Conservation (phyloP, 805 yeast genomes). For the Starmerella potacharoeniae region DNA sequence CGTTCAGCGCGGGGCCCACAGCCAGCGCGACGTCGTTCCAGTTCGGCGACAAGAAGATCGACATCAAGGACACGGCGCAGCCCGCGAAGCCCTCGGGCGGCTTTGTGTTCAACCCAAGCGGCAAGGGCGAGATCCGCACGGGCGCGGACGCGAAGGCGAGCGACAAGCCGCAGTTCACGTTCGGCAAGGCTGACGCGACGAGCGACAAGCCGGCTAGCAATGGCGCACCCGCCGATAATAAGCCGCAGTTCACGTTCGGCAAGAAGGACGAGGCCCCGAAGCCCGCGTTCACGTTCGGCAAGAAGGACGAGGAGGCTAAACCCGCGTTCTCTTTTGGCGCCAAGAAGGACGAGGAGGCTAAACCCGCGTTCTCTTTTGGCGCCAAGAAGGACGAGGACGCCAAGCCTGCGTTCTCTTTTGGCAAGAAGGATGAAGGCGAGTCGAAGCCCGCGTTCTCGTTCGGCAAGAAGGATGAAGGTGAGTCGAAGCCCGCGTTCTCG, state of each 20-base stretch:
- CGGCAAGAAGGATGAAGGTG: constrained; percentile 8
- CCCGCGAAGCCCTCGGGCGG: constrained; percentile 13
- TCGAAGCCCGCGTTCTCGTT: constrained; percentile 5
- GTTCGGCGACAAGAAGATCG: constrained; percentile 21
- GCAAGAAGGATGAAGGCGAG: constrained; percentile 8
- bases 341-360: background rate
- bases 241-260: constrained; percentile 16
- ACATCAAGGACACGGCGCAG: constrained; percentile 2
- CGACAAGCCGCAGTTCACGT: constrained; percentile 12
- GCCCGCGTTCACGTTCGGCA: constrained; percentile 25
- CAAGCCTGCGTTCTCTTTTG: constrained; percentile 27
- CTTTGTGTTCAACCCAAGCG: constrained; percentile 18
- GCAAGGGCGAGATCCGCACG: constrained; percentile 18
- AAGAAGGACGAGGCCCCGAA: background rate
- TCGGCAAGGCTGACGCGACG: too few relatives aligned
- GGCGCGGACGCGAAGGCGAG: constrained; percentile 33
- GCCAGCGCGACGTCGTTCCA: constrained; percentile 12
- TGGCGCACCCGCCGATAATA: background rate
- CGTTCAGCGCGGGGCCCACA: constrained; percentile 11
- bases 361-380: constrained; percentile 25
- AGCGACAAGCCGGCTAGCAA: background rate
- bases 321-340: constrained; percentile 28
- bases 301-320: constrained; percentile 9
- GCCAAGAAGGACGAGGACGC: background rate
- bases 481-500: constrained; percentile 8